These are phyloP conservation scores for Fusarium sp. DNA, from an alignment of 2,329 filamentous ascomycete genomes.

Conservation along the genomic window DNA sequence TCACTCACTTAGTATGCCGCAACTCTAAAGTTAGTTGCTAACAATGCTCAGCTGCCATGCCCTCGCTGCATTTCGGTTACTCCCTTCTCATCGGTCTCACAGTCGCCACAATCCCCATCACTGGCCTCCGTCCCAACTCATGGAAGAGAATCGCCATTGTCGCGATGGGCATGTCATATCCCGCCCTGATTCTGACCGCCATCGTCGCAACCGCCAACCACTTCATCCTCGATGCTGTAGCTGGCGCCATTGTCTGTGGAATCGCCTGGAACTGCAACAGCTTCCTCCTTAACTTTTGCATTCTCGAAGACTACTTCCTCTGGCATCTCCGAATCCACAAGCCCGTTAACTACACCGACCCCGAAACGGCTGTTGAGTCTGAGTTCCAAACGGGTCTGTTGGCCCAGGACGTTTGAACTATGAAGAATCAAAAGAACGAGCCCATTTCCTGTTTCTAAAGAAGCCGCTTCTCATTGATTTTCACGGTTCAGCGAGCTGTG, in stretches of 20 bases:
- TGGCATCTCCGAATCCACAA: slow-evolving; percentile 74
- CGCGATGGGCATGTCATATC: slow-evolving; percentile 71
- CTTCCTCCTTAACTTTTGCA: slow-evolving; percentile 71
- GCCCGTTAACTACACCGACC: slow-evolving; percentile 60
- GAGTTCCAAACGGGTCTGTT: slow-evolving; percentile 46
- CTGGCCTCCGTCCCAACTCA: slow-evolving; percentile 62
- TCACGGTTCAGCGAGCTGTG: not conserved
- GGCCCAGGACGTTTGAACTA: slow-evolving; percentile 37
- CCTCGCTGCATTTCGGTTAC: slow-evolving; percentile 81
- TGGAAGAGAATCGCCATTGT: slow-evolving; percentile 62
- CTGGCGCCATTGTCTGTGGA: slow-evolving; percentile 73
- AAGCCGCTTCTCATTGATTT: not conserved
- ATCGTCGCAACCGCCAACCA: slow-evolving; percentile 81
- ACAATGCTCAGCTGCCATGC: slow-evolving; percentile 73
- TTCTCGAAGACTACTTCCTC: slow-evolving; percentile 77
- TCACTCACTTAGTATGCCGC: not conserved
- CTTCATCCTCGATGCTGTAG: slow-evolving; percentile 78
- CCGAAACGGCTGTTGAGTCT: slow-evolving; percentile 51
- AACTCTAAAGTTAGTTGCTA: not conserved
- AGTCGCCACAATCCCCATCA: slow-evolving; percentile 73
- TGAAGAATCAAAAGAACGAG: slow-evolving; percentile 14
- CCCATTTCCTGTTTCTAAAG: slow-evolving; percentile 8
- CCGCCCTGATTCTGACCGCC: slow-evolving; percentile 72
- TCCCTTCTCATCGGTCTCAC: slow-evolving; percentile 79
- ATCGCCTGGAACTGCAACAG: slow-evolving; percentile 71